Percentiles rank a stretch among this genome's conserved stretches.
phyloP scores from a whole-genome alignment of 2,329 filamentous ascomycete species.

The Eutypella sp. region DNA sequence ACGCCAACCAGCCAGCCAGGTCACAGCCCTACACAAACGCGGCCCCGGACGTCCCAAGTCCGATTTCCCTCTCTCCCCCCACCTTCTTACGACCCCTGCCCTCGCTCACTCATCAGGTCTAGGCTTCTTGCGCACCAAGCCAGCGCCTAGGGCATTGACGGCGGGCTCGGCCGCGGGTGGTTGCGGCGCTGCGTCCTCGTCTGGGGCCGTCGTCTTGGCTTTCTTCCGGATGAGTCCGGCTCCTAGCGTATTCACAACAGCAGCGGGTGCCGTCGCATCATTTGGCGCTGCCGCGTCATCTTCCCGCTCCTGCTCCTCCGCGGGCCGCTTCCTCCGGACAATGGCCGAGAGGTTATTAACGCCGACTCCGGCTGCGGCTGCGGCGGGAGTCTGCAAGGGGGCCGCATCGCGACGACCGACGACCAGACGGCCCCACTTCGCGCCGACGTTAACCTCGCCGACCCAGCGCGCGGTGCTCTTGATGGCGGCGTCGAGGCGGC shows the following conservation, averaged over 20 bases:
- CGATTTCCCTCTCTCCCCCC: not conserved
- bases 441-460: constrained; percentile 55
- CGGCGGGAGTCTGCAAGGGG: constrained; percentile 1
- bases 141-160: constrained; percentile 45
- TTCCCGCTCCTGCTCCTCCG: too few species aligned
- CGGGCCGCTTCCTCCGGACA: constrained; percentile 41
- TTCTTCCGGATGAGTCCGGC: constrained; percentile 46
- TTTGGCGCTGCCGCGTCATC: constrained; percentile 2
- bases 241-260: constrained; percentile 29
- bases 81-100: not conserved
- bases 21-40: too few species aligned
- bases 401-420: constrained; percentile 36
- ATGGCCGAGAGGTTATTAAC: constrained; percentile 46
- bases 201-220: constrained; percentile 31
- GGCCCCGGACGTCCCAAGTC: too few species aligned
- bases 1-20: too few species aligned
- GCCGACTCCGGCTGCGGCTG: constrained; percentile 7
- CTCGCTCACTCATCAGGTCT: constrained; percentile 30
- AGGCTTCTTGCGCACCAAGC: constrained; percentile 53
- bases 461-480: constrained; percentile 67
- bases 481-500: constrained; percentile 55
- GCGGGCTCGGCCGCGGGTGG: constrained; percentile 5
- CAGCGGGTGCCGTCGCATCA: not conserved
- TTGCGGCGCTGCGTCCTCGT: constrained; percentile 5
- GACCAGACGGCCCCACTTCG: constrained; percentile 48